Percentiles rank a stretch among this genome's conserved stretches.
These are phyloP conservation scores for Penicillium crustosum DNA, from an alignment of 2,329 filamentous ascomycete species.

Conservation along the genomic window DNA sequence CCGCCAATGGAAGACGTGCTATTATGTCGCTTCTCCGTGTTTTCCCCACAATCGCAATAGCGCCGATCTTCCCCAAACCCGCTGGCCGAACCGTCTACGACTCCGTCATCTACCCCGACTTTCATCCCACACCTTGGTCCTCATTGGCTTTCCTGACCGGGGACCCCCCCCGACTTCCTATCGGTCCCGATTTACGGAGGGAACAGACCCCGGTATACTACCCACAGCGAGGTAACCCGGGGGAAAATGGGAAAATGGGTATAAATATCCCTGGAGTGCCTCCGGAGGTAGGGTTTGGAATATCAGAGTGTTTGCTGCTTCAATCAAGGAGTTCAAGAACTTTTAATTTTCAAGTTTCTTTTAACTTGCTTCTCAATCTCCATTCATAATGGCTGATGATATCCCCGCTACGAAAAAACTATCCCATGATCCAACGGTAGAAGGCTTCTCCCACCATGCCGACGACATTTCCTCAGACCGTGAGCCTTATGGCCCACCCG, in stretches of 20 bases:
- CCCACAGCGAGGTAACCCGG: neutral
- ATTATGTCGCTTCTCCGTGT: neutral
- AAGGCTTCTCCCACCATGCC: constrained; percentile 37
- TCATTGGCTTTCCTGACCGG: neutral
- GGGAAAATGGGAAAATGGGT: neutral
- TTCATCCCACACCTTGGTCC: neutral
- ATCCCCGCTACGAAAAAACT: constrained; percentile 19
- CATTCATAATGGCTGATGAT: constrained; percentile 23
- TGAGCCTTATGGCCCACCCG: constrained; percentile 38
- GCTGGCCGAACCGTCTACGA: neutral
- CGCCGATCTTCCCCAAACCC: constrained; percentile 6
- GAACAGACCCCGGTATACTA: neutral
- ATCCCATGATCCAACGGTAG: constrained; percentile 18
- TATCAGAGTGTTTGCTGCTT: neutral
- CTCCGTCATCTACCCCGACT: constrained; percentile 1
- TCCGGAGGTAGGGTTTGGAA: neutral
- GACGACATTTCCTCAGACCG: constrained; percentile 32
- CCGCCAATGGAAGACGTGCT: neutral
- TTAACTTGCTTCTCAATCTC: neutral
- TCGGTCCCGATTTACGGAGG: neutral
- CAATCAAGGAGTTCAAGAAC: neutral
- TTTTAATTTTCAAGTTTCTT: neutral
- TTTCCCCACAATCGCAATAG: constrained; percentile 3
- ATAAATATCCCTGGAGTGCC: neutral
- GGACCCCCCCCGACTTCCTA: neutral